Percentiles rank a stretch among this genome's conserved stretches.
phyloP scores from a whole-genome alignment of 2,329 filamentous ascomycete species.

The Penicillium capsulatum region DNA sequence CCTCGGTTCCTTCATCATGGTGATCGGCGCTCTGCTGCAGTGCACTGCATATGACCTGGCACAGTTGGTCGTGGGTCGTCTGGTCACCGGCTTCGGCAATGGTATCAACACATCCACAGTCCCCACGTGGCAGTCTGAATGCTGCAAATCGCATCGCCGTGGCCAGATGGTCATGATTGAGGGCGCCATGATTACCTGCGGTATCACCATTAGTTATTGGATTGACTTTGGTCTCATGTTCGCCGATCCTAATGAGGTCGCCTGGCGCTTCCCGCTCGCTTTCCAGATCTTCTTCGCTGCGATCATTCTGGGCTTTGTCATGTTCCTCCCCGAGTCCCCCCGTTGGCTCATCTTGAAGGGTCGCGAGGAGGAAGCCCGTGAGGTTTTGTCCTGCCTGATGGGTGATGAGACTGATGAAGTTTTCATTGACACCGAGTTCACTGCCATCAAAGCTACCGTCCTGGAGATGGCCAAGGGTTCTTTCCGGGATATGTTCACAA shows the following conservation, averaged over 20 bases:
- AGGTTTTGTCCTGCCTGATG: slow-evolving; percentile 46
- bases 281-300: slow-evolving; percentile 56
- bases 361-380: slow-evolving; percentile 49
- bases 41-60: slow-evolving; percentile 42
- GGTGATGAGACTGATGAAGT: slow-evolving; percentile 46
- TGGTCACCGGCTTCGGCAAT: slow-evolving; percentile 50
- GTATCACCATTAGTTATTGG: slow-evolving; percentile 51
- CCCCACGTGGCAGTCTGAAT: slow-evolving; percentile 49
- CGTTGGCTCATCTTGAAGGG: slow-evolving; percentile 57
- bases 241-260: slow-evolving; percentile 45
- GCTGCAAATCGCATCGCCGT: slow-evolving; percentile 49
- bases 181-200: slow-evolving; percentile 50
- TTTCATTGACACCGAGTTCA: slow-evolving; percentile 46
- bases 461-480: slow-evolving; percentile 47
- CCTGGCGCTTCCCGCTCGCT: slow-evolving; percentile 55
- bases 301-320: slow-evolving; percentile 48
- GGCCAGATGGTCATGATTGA: slow-evolving; percentile 53
- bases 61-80: slow-evolving; percentile 48
- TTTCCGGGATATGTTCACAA: slow-evolving; percentile 57
- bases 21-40: slow-evolving; percentile 46
- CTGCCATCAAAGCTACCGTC: slow-evolving; percentile 52
- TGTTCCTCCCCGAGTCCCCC: slow-evolving; percentile 54
- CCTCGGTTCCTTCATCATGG: slow-evolving; percentile 44
- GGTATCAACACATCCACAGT: slow-evolving; percentile 47
- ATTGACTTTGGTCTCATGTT: slow-evolving; percentile 52